Conservation (phyloP, 495 filamentous ascomycete genomes). For the Daldinia bambusicola region DNA sequence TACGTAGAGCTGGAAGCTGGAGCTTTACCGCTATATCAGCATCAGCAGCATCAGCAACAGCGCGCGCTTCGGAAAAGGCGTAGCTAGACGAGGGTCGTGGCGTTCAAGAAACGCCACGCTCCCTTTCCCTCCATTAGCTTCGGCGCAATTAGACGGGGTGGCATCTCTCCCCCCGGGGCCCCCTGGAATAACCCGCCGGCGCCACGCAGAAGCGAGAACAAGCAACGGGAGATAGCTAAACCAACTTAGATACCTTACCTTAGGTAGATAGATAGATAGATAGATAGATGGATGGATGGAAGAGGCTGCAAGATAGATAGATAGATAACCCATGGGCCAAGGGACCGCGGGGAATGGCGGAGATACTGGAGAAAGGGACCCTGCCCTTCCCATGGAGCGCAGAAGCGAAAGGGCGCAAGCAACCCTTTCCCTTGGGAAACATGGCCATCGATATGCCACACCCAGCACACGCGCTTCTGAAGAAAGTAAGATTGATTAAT, state of each 20-base stretch:
- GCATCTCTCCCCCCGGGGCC: not conserved
- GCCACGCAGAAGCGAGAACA: not conserved
- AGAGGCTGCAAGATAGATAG: no score
- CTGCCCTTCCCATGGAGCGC: no score
- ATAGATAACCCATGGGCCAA: not conserved
- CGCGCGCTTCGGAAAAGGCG: slow-evolving; percentile 13
- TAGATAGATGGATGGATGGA: not conserved
- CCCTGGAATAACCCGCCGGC: not conserved
- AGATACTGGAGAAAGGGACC: not conserved
- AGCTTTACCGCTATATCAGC: no score
- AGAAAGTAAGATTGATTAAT: slow-evolving; percentile 4
- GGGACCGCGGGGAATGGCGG: slow-evolving; percentile 2
- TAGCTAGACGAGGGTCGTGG: not conserved
- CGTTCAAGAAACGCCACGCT: not conserved
- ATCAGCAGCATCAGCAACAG: no score
- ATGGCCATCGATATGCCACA: no score
- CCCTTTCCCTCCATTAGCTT: not conserved
- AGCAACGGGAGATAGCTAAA: not conserved
- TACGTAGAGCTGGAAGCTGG: no score
- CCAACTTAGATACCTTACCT: not conserved
- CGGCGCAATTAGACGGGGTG: not conserved
- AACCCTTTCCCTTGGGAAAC: no score
- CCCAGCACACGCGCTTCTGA: no score
- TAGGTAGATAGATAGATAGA: not conserved
- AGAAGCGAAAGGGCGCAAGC: no score